These are phyloP conservation scores for Dendryphion nanum DNA, from an alignment of 2,329 filamentous ascomycete species.

Conservation along the genomic window DNA sequence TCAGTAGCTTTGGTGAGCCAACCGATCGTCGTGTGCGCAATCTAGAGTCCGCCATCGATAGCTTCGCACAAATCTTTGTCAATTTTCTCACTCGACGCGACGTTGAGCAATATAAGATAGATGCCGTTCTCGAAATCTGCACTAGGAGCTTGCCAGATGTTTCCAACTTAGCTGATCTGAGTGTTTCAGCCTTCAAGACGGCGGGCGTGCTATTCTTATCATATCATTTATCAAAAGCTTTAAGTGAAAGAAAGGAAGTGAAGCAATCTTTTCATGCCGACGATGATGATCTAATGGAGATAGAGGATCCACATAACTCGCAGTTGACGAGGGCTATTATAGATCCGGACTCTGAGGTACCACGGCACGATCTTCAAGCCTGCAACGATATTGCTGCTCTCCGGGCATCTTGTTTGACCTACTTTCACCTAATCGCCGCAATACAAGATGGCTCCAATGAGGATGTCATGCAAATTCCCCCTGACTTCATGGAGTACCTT, in stretches of 20 bases:
- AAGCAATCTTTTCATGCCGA: conserved; percentile 34
- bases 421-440: conserved; percentile 27
- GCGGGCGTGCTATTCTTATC: conserved; percentile 35
- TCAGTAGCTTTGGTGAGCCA: conserved; percentile 16
- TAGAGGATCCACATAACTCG: conserved; percentile 64
- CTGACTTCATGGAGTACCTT: conserved; percentile 27
- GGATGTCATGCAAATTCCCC: conserved; percentile 18
- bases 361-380: conserved; percentile 47
- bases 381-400: conserved; percentile 25
- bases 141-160: conserved; percentile 32
- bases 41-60: conserved; percentile 20
- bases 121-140: conserved; percentile 41
- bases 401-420: conserved; percentile 28
- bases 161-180: conserved; percentile 12
- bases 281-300: conserved; percentile 60
- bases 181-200: conserved; percentile 16
- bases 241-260: conserved; percentile 25
- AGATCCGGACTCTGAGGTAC: conserved; percentile 33
- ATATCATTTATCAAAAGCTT: conserved; percentile 27
- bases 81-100: conserved; percentile 36
- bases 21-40: conserved; percentile 21
- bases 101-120: conserved; percentile 45
- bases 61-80: conserved; percentile 27
- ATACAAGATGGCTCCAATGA: conserved; percentile 10
- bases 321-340: conserved; percentile 52